Base-by-base conservation (phyloP, 345 rosid species). In the Boechera divaricarpa region DNA sequence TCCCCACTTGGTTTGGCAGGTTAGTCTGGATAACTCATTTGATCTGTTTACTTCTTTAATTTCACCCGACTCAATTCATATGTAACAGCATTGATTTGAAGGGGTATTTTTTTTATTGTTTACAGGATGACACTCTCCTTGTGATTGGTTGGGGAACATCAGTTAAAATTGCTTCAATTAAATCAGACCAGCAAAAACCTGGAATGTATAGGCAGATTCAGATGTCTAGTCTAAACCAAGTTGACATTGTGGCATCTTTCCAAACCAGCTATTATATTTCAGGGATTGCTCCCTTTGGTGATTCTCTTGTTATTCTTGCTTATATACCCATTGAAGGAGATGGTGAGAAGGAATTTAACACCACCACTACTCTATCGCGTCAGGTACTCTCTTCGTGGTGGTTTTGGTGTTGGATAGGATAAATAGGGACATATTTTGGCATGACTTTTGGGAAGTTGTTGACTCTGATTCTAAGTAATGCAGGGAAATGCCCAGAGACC, bases 241-340 rank as follows among this genome's bases (percentile, higher is more conserved):
- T 92, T 82, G 98, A 96, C 83, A 88, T 93, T 70, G 98, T 96
- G 82, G 98, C 97, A 67, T 91, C 98, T 58, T 93, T 96, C 75
- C 98, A 96, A 77, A 93, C 99, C 68, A 93, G 94, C 93, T 96
- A 93, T 83, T 89, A 84, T 81, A 88, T 96, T 85, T 96, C 99
- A 53, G 99, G 99, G 86, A 88, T 96, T 87, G 97, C 99, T 84
- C 99, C 99, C 42, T 96, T 96, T 86, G 98, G 97, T 67, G 99
- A 96, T 86, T 83, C 93, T 77, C 85, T 96, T 87, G 99, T 96
- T 83, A 90, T 96, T 82, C 89, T 96, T 76, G 98, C 99, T 59
- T 96, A 91, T 79, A 87, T 93, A 77, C 91, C 89, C 65, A 81
- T 87, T 74, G 94, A 93, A 83, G 97, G 86, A 82, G 87, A 91